A percentile compares a stretch with the other conserved stretches of the same genome.
Conservation (phyloP, 768 basidiomycete genomes). For the Austroboletus festivus region DNA sequence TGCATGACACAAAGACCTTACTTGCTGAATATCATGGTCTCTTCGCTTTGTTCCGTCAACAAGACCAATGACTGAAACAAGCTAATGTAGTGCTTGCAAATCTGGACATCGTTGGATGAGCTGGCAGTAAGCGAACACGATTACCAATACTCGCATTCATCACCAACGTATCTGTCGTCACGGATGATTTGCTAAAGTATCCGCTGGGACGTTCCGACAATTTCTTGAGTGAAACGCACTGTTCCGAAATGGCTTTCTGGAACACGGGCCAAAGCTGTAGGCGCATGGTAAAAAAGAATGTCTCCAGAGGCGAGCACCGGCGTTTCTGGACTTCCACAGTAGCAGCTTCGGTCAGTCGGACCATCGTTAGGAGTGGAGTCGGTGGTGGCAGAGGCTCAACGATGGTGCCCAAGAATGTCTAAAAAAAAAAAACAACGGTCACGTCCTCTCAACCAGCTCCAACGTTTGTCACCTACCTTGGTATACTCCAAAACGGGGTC, state of each 20-base stretch:
- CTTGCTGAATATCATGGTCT: slow-evolving; percentile 97
- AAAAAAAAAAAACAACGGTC: background rate
- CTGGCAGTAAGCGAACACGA: background rate
- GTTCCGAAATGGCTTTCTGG: slow-evolving; percentile 82
- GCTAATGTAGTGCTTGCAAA: slow-evolving; percentile 72
- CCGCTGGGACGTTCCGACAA: slow-evolving; percentile 69
- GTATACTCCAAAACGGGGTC: slow-evolving; percentile 88
- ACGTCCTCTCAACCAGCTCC: background rate
- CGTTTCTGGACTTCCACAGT: slow-evolving; percentile 73
- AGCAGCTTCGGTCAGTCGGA: slow-evolving; percentile 82
- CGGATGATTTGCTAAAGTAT: slow-evolving; percentile 58
- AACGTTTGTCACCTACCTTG: slow-evolving; percentile 43
- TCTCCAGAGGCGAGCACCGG: slow-evolving; percentile 75
- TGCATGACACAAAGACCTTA: slow-evolving; percentile 36
- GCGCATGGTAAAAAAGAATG: slow-evolving; percentile 75
- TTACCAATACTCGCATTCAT: slow-evolving; percentile 44
- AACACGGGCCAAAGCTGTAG: slow-evolving; percentile 93
- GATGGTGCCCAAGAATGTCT: slow-evolving; percentile 68
- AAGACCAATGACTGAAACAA: slow-evolving; percentile 83
- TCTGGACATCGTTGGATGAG: slow-evolving; percentile 33
- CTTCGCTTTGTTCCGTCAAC: slow-evolving; percentile 80
- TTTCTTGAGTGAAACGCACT: slow-evolving; percentile 79
- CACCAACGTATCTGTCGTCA: slow-evolving; percentile 69
- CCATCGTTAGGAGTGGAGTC: slow-evolving; percentile 83
- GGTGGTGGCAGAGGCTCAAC: slow-evolving; percentile 74